Evolutionary conservation across 2,329 filamentous ascomycete genomes (phyloP).

Genomic region (Fusarium anguioides): DNA sequence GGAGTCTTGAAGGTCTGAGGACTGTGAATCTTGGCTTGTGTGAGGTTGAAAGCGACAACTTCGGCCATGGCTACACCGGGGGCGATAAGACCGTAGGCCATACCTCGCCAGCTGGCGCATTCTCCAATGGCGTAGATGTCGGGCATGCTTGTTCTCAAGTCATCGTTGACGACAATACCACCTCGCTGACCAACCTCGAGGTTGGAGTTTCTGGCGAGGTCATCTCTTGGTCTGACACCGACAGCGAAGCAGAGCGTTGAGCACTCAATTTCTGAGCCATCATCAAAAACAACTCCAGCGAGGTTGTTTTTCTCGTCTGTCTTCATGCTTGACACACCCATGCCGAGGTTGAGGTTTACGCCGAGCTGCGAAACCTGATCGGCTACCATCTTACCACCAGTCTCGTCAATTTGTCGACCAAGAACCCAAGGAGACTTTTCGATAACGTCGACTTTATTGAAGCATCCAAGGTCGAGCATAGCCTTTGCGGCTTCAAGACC

Average conservation of each 20-base stretch:
- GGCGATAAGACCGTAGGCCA: constrained; percentile 89
- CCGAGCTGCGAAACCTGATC: constrained; percentile 84
- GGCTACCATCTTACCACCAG: constrained; percentile 84
- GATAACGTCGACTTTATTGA: constrained; percentile 78
- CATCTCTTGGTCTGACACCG: constrained; percentile 83
- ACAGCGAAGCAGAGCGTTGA: constrained; percentile 91
- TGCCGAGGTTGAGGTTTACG: constrained; percentile 82
- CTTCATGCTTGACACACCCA: constrained; percentile 77
- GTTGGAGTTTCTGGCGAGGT: constrained; percentile 75
- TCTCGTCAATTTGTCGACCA: constrained; percentile 82
- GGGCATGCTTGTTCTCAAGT: constrained; percentile 75
- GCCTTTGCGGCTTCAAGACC: constrained; percentile 92
- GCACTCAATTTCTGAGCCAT: constrained; percentile 80
- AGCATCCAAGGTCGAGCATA: constrained; percentile 86
- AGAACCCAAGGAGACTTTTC: constrained; percentile 87
- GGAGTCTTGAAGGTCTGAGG: constrained; percentile 80
- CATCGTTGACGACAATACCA: constrained; percentile 76
- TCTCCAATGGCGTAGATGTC: constrained; percentile 91
- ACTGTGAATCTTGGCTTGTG: constrained; percentile 78
- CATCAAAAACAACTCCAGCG: constrained; percentile 80
- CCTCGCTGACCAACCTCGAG: constrained; percentile 78
- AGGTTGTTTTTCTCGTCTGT: constrained; percentile 75
- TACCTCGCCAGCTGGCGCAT: constrained; percentile 88
- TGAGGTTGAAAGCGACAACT: constrained; percentile 89
- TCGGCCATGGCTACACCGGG: constrained; percentile 95